Evolutionary conservation across 139 green algal species (phyloP).

Genomic region (Tetraselmis striata): DNA sequence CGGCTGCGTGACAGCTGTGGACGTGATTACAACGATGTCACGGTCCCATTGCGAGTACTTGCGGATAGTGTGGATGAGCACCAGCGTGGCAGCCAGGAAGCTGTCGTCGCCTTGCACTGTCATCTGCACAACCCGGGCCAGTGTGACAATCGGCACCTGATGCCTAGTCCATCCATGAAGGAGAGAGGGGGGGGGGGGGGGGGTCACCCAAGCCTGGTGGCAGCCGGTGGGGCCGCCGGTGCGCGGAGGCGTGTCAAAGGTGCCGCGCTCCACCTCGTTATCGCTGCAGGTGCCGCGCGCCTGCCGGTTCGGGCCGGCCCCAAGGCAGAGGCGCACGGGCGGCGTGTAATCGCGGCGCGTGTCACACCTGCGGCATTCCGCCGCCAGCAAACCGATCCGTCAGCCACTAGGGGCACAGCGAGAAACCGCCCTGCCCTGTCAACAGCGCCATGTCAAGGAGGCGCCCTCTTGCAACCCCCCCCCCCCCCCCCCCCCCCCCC

Average conservation of each 20-base stretch:
- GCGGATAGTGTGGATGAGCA: slow-evolving; percentile 16
- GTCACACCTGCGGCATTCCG: neutral
- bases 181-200: too few relatives aligned
- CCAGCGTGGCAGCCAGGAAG: slow-evolving; percentile 14
- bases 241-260: neutral
- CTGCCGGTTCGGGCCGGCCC: neutral
- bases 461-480: too few relatives aligned
- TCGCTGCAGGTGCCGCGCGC: neutral
- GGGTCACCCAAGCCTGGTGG: neutral
- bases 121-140: too few relatives aligned
- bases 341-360: neutral
- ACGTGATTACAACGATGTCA: slow-evolving; percentile 16
- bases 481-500: too few relatives aligned
- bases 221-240: neutral
- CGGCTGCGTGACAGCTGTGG: neutral
- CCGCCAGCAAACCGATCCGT: too few relatives aligned
- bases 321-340: neutral
- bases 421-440: too few relatives aligned
- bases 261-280: neutral
- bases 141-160: too few relatives aligned
- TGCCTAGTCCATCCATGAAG: too few relatives aligned
- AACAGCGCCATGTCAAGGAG: too few relatives aligned
- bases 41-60: slow-evolving; percentile 1
- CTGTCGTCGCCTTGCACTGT: slow-evolving; percentile 14
- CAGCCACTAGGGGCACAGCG: too few relatives aligned